phyloP scores from a whole-genome alignment of 345 rosid species.

The Gossypioides kirkii region DNA sequence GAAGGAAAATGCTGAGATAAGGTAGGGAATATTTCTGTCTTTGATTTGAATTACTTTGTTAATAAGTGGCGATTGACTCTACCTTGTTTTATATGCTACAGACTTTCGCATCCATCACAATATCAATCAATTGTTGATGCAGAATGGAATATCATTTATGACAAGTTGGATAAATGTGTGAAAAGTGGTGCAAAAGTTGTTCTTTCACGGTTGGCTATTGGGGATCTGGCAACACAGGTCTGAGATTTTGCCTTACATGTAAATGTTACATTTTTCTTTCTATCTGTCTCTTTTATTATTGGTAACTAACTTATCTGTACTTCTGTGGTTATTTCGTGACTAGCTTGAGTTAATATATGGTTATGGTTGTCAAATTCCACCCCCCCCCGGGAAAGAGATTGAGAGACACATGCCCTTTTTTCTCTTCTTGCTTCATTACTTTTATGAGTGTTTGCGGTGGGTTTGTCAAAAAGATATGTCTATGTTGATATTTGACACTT shows the following conservation, averaged over 20 bases:
- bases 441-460: neutral
- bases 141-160: conserved; percentile 99
- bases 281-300: neutral
- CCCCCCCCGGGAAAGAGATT: too few species aligned
- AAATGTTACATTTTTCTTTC: neutral
- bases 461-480: neutral
- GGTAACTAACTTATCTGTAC: neutral
- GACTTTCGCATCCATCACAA: conserved; percentile 92
- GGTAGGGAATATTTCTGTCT: conserved; percentile 36
- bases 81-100: conserved; percentile 29
- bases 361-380: neutral
- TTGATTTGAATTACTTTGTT: neutral
- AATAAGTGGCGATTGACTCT: conserved; percentile 12
- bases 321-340: neutral
- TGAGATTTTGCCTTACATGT: conserved; percentile 12
- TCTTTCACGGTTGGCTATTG: conserved; percentile 96
- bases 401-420: neutral
- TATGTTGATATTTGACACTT: neutral
- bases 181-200: conserved; percentile 93
- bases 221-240: conserved; percentile 98
- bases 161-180: conserved; percentile 93
- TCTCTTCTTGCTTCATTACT: neutral
- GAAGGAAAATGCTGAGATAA: conserved; percentile 98
- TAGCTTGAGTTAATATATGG: neutral
- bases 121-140: conserved; percentile 99